Conservation (phyloP, 1,284 basidiomycete genomes). For the Quambalaria eucalypti region DNA sequence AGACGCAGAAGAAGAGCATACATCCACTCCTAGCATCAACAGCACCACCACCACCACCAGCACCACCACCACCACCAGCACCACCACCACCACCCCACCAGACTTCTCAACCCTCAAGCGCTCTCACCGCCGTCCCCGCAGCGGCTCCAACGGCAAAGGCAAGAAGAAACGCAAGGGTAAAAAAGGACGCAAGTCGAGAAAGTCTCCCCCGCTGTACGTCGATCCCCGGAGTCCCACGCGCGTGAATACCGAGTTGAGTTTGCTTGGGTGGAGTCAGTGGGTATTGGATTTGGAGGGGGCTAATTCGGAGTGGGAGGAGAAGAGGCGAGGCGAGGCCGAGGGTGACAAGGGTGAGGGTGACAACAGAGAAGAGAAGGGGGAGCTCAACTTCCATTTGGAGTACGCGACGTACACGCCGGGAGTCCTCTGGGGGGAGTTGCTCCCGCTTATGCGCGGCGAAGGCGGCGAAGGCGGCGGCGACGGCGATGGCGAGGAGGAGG, state of each 20-base stretch:
- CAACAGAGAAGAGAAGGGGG: neutral
- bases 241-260: constrained; percentile 61
- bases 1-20: constrained; percentile 5
- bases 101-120: neutral
- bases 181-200: no score
- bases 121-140: constrained; percentile 48
- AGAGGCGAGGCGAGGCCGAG: neutral
- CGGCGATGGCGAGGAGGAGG: constrained; percentile 2
- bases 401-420: constrained; percentile 36
- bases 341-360: constrained; percentile 1
- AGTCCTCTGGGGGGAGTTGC: constrained; percentile 35
- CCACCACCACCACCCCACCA: neutral
- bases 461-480: neutral
- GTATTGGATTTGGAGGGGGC: constrained; percentile 60
- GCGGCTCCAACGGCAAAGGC: constrained; percentile 51
- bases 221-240: constrained; percentile 62
- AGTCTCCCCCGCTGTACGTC: constrained; percentile 55
- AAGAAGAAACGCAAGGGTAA: no score
- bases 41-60: constrained; percentile 2
- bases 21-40: neutral
- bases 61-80: constrained; percentile 4
- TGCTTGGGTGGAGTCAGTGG: constrained; percentile 75
- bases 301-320: constrained; percentile 50
- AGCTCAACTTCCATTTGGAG: constrained; percentile 29
- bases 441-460: neutral